Percentiles rank a stretch among this genome's conserved stretches.
Evolutionary conservation across 2,329 filamentous ascomycete genomes (phyloP).

Genomic region (Aureobasidium mangrovei): DNA sequence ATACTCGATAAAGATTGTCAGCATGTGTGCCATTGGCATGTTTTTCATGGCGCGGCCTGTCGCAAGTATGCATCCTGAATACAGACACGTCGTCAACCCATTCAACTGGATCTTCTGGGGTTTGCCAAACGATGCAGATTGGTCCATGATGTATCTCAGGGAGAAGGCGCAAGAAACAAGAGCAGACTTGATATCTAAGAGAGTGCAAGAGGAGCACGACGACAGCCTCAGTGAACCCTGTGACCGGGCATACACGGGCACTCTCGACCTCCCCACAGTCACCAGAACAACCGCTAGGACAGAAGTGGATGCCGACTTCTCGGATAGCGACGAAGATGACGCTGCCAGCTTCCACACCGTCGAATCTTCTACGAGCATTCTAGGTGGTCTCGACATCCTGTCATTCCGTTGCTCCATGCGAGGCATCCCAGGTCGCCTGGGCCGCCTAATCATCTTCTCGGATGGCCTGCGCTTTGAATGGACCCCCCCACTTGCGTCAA

Average conservation of each 20-base stretch:
- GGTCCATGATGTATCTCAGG: conserved; percentile 26
- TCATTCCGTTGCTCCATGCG: conserved; percentile 22
- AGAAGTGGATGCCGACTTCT: background rate
- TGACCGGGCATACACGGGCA: background rate
- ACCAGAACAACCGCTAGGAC: background rate
- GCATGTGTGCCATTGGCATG: conserved; percentile 25
- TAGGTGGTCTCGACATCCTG: conserved; percentile 19
- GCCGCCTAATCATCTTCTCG: conserved; percentile 20
- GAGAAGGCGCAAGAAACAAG: conserved; percentile 23
- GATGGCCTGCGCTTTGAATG: conserved; percentile 22
- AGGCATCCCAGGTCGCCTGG: conserved; percentile 16
- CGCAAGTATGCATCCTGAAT: conserved; percentile 28
- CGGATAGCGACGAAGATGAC: background rate
- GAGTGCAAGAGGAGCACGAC: conserved; percentile 17
- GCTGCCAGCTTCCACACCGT: conserved; percentile 18
- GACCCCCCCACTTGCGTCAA: conserved; percentile 4
- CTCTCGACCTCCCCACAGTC: background rate
- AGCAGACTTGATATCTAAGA: conserved; percentile 19
- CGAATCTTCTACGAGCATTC: conserved; percentile 17
- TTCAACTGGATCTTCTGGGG: conserved; percentile 32
- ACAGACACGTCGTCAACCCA: conserved; percentile 29
- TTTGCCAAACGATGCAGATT: conserved; percentile 30
- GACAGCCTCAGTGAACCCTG: background rate
- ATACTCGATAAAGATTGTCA: conserved; percentile 30
- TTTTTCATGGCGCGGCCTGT: conserved; percentile 33